phyloP scores from a whole-genome alignment of 192 early-diverging fungal genomes.

The Backusella parvicylindrica region DNA sequence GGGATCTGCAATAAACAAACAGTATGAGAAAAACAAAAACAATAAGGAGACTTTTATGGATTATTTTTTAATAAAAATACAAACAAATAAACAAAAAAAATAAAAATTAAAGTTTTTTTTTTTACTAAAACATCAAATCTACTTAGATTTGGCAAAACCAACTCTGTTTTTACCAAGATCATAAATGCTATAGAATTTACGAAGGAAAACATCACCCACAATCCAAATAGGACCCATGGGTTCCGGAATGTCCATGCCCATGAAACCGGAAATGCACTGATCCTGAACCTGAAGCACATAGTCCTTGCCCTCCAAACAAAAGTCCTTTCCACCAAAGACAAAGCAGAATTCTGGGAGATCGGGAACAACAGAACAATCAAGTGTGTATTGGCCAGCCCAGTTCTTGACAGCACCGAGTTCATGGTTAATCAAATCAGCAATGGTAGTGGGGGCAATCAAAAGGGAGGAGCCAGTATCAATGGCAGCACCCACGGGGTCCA shows the following conservation, averaged over 20 bases:
- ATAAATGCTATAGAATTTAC: constrained; percentile 76
- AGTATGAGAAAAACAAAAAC: neutral
- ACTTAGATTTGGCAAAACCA: constrained; percentile 49
- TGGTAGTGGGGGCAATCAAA: constrained; percentile 69
- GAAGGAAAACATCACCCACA: constrained; percentile 81
- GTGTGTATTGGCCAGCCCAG: constrained; percentile 73
- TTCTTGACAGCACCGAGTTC: constrained; percentile 91
- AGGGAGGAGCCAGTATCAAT: constrained; percentile 93
- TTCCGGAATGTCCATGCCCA: constrained; percentile 87
- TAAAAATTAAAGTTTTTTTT: neutral
- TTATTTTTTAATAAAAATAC: neutral
- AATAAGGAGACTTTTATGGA: neutral
- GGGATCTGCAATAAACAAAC: neutral
- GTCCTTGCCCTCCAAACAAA: constrained; percentile 51
- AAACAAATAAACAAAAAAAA: neutral
- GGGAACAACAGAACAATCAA: constrained; percentile 80
- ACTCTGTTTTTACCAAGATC: constrained; percentile 70
- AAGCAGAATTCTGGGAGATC: constrained; percentile 77
- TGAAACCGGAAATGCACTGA: constrained; percentile 78
- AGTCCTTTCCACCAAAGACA: constrained; percentile 53
- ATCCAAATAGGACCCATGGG: constrained; percentile 76
- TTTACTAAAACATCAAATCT: neutral
- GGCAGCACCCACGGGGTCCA: constrained; percentile 68
- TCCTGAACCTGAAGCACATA: constrained; percentile 64
- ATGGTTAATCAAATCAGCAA: constrained; percentile 89